phyloP scores from a whole-genome alignment of 768 basidiomycete genomes.

The Hydnomerulius pinastri region DNA sequence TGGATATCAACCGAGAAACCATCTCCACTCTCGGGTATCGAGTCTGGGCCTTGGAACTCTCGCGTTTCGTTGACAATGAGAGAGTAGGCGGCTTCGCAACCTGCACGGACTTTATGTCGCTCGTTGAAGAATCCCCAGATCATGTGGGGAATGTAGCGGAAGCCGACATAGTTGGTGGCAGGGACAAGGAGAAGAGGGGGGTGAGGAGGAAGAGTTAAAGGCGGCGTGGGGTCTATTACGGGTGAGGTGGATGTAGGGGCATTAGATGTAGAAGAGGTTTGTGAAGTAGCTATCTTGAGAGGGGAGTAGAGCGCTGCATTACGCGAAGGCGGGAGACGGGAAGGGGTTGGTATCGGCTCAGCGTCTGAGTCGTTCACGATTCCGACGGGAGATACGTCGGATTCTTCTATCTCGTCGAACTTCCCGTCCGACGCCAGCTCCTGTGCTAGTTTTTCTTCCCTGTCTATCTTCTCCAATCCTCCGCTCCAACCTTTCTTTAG shows the following conservation, averaged over 20 bases:
- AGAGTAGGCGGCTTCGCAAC: slow-evolving; percentile 79
- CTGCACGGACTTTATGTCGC: slow-evolving; percentile 73
- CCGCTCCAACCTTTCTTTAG: slow-evolving; percentile 84
- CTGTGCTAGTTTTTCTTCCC: slow-evolving; percentile 68
- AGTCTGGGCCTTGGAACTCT: slow-evolving; percentile 47
- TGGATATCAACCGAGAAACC: slow-evolving; percentile 24
- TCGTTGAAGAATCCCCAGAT: slow-evolving; percentile 92
- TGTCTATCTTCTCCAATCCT: slow-evolving; percentile 63
- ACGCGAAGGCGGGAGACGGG: slow-evolving; percentile 37
- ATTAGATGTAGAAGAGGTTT: slow-evolving; percentile 19
- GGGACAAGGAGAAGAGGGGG: slow-evolving; percentile 81
- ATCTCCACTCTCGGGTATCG: slow-evolving; percentile 17
- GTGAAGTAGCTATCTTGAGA: slow-evolving; percentile 24
- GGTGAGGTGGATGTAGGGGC: slow-evolving; percentile 23
- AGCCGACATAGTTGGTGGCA: slow-evolving; percentile 75
- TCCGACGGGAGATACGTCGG: slow-evolving; percentile 23
- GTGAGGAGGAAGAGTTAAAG: slow-evolving; percentile 61
- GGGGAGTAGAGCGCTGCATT: slow-evolving; percentile 36
- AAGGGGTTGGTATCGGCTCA: slow-evolving; percentile 44
- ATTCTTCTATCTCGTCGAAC: slow-evolving; percentile 69
- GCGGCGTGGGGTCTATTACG: slow-evolving; percentile 45
- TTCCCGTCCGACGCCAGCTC: slow-evolving; percentile 70
- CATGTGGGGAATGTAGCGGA: slow-evolving; percentile 86
- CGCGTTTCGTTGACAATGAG: slow-evolving; percentile 67
- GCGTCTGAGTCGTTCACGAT: slow-evolving; percentile 30